These are phyloP conservation scores for Hsuehochloa calcarea DNA, from an alignment of 176 grass and related monocot genomes.

Conservation along the genomic window DNA sequence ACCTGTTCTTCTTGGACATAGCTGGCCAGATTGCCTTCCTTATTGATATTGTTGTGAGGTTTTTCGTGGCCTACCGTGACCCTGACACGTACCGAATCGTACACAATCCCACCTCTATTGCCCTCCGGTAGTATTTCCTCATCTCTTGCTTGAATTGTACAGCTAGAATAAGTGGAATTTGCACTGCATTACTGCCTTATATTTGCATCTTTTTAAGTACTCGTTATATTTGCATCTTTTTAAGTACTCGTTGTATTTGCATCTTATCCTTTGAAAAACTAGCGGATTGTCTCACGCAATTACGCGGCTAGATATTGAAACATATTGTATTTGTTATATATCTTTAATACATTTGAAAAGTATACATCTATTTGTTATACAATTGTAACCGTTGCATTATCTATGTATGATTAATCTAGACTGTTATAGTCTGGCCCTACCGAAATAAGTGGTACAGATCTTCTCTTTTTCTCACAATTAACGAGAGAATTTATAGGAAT, in stretches of 20 bases:
- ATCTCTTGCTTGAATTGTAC: not conserved
- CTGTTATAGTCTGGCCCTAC: too few species aligned
- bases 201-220: not conserved
- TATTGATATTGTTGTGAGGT: conserved; percentile 64
- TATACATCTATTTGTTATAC: too few species aligned
- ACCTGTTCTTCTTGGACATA: conserved; percentile 83
- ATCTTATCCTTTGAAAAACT: not conserved
- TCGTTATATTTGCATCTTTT: not conserved
- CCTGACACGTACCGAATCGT: conserved; percentile 71
- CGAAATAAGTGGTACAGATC: too few species aligned
- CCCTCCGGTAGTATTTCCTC: conserved; percentile 46
- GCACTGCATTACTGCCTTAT: not conserved
- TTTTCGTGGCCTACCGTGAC: conserved; percentile 84
- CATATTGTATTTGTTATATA: too few species aligned
- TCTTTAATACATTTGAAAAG: too few species aligned
- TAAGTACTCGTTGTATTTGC: not conserved
- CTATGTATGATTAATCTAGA: too few species aligned
- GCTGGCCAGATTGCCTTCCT: conserved; percentile 78
- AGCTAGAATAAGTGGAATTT: not conserved
- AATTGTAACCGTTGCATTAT: too few species aligned
- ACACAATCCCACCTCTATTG: conserved; percentile 48
- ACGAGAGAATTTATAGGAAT: too few species aligned
- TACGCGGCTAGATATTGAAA: too few species aligned
- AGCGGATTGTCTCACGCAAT: too few species aligned
- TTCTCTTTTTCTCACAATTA: too few species aligned